These are phyloP conservation scores for Tricholoma bakamatsutake DNA, from an alignment of 768 basidiomycete genomes.

Conservation along the genomic window DNA sequence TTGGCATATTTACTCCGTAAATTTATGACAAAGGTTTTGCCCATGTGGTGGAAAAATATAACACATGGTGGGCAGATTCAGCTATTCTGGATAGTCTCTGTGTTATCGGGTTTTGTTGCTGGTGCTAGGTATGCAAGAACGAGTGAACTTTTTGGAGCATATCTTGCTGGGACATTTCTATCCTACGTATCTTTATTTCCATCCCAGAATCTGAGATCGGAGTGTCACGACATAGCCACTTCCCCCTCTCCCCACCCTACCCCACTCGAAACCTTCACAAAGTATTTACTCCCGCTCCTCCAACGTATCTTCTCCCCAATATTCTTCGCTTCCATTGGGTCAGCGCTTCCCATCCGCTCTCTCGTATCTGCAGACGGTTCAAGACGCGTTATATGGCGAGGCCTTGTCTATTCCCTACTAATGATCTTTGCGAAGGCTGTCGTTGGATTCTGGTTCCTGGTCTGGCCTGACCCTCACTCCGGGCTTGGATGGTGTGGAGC, in stretches of 20 bases:
- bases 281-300: slow-evolving; percentile 32
- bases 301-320: slow-evolving; percentile 47
- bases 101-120: slow-evolving; percentile 40
- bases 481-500: slow-evolving; percentile 11
- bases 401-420: slow-evolving; percentile 49
- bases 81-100: slow-evolving; percentile 31
- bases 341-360: slow-evolving; percentile 42
- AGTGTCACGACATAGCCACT: neutral
- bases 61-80: slow-evolving; percentile 15
- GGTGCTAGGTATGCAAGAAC: slow-evolving; percentile 49
- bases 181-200: slow-evolving; percentile 25
- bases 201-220: neutral
- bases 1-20: slow-evolving; percentile 19
- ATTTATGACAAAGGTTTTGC: neutral
- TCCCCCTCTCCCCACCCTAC: slow-evolving; percentile 1
- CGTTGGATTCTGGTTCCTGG: slow-evolving; percentile 40
- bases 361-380: slow-evolving; percentile 34
- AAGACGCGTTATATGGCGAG: slow-evolving; percentile 40
- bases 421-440: slow-evolving; percentile 51
- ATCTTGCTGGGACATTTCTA: slow-evolving; percentile 48
- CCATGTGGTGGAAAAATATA: neutral
- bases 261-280: slow-evolving; percentile 25
- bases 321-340: slow-evolving; percentile 65
- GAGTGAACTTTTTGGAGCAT: slow-evolving; percentile 58
- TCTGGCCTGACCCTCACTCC: slow-evolving; percentile 22